Evolutionary conservation across 2,329 filamentous ascomycete species (phyloP), one percentile per base, ranked within the genome.

Genomic region (Hypoxylon sp.): DNA sequence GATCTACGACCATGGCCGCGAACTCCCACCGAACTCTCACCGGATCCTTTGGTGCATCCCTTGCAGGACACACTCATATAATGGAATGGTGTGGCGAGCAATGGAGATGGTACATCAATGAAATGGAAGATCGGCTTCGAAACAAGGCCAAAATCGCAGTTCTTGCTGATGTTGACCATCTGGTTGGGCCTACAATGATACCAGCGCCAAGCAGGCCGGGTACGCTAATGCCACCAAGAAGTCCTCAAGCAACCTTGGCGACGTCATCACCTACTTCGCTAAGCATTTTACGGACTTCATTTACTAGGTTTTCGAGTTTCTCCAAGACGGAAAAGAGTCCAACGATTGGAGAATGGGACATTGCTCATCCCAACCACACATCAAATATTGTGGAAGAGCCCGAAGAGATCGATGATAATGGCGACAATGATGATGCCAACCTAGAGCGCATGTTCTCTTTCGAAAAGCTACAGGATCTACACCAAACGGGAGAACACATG

Each of bases 101-200:
- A n/a, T 62, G 59, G 59, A 54, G 50, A 48, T 62, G 59, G 59
- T 62, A 55, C 19, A 55, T 62, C 17, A 54, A 55, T 22, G 59
- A 62, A 11, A 14, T 62, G 19, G 59, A 62, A 50, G 22, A 26
- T 3, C 14, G 33, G 33, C 50, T 62, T 17, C 50, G 59, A 24
- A 52, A 50, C 3, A 48, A 62, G 29, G 48, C 42, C 8, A 46
- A 61, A 22, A 52, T 54, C 13, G 29, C 50, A 10, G n/a, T 61
- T 14, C 48, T 61, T 6, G 59, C 50, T n/a, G 48, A 61, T n/a
- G 48, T 61, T 19, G 59, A 61, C 13, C 8, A 54, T 9, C 19
- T 61, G 13, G 59, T 39, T 17, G 59, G 59, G 13, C 59, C 50
- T 24, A n/a, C 26, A 2, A 61, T 48, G 19, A 29, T 61, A 1